Evolutionary conservation across 2,329 filamentous ascomycete species (phyloP).

Genomic region (Polychaeton citri): DNA sequence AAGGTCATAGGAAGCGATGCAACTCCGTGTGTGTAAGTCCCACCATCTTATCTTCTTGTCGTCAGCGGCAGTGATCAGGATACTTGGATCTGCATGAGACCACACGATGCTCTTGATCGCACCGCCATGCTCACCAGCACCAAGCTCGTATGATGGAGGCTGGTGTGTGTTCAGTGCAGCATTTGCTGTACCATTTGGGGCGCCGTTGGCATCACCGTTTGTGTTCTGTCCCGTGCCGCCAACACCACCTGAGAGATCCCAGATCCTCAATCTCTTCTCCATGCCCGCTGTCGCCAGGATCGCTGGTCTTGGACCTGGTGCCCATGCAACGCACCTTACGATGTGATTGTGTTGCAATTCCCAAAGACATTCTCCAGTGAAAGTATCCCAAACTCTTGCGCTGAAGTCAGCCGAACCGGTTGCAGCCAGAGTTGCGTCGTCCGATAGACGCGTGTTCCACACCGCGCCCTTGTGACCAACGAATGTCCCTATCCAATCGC

Average conservation of each 20-base stretch:
- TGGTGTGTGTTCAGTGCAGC: background rate
- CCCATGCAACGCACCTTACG: constrained; percentile 81
- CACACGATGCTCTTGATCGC: constrained; percentile 96
- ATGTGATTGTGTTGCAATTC: constrained; percentile 90
- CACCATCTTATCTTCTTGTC: constrained; percentile 93
- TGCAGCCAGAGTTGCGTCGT: constrained; percentile 75
- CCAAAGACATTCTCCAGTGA: constrained; percentile 77
- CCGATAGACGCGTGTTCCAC: constrained; percentile 85
- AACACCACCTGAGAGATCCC: constrained; percentile 55
- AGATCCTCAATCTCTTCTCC: constrained; percentile 93
- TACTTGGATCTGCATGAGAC: constrained; percentile 58
- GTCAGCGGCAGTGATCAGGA: constrained; percentile 77
- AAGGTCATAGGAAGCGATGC: constrained; percentile 63
- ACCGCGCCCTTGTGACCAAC: constrained; percentile 97
- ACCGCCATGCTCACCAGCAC: constrained; percentile 65
- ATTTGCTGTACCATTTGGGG: constrained; percentile 4
- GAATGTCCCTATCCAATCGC: constrained; percentile 97
- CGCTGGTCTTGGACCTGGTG: constrained; percentile 52
- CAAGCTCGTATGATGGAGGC: constrained; percentile 70
- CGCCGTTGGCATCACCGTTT: constrained; percentile 4
- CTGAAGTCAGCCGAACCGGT: constrained; percentile 87
- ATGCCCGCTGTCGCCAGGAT: constrained; percentile 83
- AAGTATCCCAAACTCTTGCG: constrained; percentile 94
- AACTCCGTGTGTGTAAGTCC: constrained; percentile 63
- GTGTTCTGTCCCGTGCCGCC: constrained; percentile 2